Evolutionary conservation across 2,329 filamentous ascomycete genomes (phyloP), one percentile per base, ranked within the genome.

Genomic region (Aspergillus pseudoglaucus): DNA sequence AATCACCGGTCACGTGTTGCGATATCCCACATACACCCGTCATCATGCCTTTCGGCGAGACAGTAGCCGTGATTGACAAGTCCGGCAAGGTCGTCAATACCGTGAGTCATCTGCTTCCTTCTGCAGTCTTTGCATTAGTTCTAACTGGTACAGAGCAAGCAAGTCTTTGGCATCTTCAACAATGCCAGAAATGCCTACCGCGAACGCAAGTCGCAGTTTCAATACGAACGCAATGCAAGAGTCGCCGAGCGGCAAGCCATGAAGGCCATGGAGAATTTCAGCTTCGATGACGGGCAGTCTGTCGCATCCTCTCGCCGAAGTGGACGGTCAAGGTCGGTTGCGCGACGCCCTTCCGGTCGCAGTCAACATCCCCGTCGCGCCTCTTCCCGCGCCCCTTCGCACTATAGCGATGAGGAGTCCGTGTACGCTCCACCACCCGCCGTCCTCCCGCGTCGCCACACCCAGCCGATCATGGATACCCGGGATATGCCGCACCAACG

Each of bases 41-140:
- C 45, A 49, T 25, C 48, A 66, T 68, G 61, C 61, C 61, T 18
- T 50, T 66, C 38, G 63, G 79, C 53, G 85, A 95, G 70, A 91
- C 88, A 44, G 83, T 95, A 58, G 90, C 88, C 56, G 87, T 95
- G 61, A 85, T 95, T 70, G 93, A 95, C 74, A 90, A 82, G 68
- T 93, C 88, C 49, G 89, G 89, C 61, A 94, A 95, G 72, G 84
- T 95, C 44, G 88, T 95, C 59, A 90, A 84, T 76, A 93, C 85
- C 50, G 88, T 90, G 77, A 67, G 85, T 76, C 18, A 44, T 42
- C 25, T 30, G 25, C 25, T 30, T 30, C 9, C 25, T 27, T 27
- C 25, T 30, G 10, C 32, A 22, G 3, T 25, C 6, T 44, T 32
- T n/a, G n/a, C n/a, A 23, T 33, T 35, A 14, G 20, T 8, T 4